Evolutionary conservation across 2,329 filamentous ascomycete genomes (phyloP), one percentile per base, ranked within the genome.

Genomic region (Epichloe amarillans): DNA sequence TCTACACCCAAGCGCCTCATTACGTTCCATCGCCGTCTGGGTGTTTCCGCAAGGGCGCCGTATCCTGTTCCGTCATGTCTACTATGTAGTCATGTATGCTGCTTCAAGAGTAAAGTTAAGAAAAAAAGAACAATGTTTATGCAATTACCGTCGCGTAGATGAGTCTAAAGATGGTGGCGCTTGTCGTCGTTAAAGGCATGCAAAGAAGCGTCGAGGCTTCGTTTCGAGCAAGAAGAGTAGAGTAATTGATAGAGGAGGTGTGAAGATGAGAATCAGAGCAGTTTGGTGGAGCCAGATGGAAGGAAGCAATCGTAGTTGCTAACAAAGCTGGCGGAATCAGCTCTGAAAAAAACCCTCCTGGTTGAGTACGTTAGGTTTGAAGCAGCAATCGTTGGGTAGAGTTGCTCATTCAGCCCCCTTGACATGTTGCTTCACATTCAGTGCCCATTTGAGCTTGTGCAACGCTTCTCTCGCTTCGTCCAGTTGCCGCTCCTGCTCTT

Each of bases 361-460:
- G 26, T 49, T 23, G 38, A n/a, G 40, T n/a, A n/a, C 8, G 33
- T 15, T 4, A 12, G 10, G 19, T 4, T 4, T 30, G 37, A 15
- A 40, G 21, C 15, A 41, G 14, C 21, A 15, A 19, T 23, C 2
- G 36, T 38, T 23, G 30, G 4, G 44, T 21, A 46, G 4, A 23
- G 5, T 7, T 15, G 30, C 33, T 54, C 63, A 81, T 63, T 76
- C 65, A 6, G 77, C 75, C 50, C 70, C 76, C 52, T 71, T 72
- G 51, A 83, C 73, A 55, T 77, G 81, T 54, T 77, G 68, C 68
- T 85, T 82, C 48, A 86, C 75, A 49, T 76, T 80, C 56, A 89
- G 73, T 14, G 85, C 83, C 85, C 85, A 89, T 60, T 72, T 79
- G 65, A 90, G 73, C 69, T 87, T 80, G 55, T 80, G 73, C 47